Percentiles rank a stretch among this genome's conserved stretches.
These are phyloP conservation scores for Trichosporon sp. DNA, from an alignment of 1,284 basidiomycete species.

Conservation along the genomic window DNA sequence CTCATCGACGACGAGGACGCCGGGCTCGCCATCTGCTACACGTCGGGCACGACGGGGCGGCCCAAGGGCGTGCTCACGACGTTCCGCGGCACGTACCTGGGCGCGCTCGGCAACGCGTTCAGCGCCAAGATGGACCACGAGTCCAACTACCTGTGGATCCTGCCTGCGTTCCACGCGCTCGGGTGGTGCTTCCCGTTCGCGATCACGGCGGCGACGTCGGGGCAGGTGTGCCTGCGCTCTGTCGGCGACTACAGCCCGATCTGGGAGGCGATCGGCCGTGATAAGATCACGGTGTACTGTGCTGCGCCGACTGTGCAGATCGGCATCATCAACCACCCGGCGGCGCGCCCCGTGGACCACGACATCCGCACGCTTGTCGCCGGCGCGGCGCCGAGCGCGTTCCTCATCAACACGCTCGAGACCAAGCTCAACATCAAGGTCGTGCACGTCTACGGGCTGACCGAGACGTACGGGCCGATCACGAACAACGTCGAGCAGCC, in stretches of 20 bases:
- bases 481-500: conserved; percentile 17
- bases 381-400: conserved; percentile 17
- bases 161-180: conserved; percentile 20
- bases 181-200: conserved; percentile 24
- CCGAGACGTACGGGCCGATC: conserved; percentile 23
- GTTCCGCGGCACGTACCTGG: conserved; percentile 21
- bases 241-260: conserved; percentile 21
- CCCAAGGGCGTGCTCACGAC: conserved; percentile 23
- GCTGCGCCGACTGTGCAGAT: conserved; percentile 22
- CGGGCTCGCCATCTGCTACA: conserved; percentile 22
- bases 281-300: conserved; percentile 17
- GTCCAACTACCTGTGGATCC: conserved; percentile 37
- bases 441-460: conserved; percentile 58
- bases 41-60: conserved; percentile 21
- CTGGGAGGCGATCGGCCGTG: conserved; percentile 17
- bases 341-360: conserved; percentile 9
- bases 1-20: conserved; percentile 23
- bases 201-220: conserved; percentile 9
- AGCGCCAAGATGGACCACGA: conserved; percentile 20
- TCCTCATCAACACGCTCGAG: conserved; percentile 22
- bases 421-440: conserved; percentile 22
- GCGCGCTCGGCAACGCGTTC: conserved; percentile 15
- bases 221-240: conserved; percentile 21
- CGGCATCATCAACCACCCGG: conserved; percentile 20
- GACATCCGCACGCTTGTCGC: conserved; percentile 18